phyloP scores from a whole-genome alignment of 1,139 yeast species.

The Geotrichum citri-aurantii region DNA sequence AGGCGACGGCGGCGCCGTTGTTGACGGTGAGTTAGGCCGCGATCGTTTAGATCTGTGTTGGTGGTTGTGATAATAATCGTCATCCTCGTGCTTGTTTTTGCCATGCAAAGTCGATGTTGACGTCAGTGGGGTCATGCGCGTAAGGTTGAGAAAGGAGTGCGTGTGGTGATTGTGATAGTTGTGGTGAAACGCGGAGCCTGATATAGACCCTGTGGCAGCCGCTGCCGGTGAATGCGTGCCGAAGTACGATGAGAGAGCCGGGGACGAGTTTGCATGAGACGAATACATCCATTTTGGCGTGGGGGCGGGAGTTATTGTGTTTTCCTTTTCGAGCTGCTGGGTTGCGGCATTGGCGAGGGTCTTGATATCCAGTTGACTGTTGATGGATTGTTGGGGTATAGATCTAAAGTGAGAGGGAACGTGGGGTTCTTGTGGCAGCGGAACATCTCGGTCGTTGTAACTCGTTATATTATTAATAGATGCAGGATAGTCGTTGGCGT shows the following conservation, averaged over 20 bases:
- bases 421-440: conserved; percentile 13
- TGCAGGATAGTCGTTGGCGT: conserved; percentile 20
- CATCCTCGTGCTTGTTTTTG: conserved; percentile 31
- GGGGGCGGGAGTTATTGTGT: conserved; percentile 5
- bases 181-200: conserved; percentile 23
- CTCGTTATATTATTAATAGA: conserved; percentile 9
- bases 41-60: conserved; percentile 55
- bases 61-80: conserved; percentile 42
- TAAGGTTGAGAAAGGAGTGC: conserved; percentile 44
- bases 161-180: conserved; percentile 32
- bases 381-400: conserved; percentile 17
- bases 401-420: conserved; percentile 7
- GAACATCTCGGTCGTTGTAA: conserved; percentile 2
- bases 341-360: conserved; percentile 77
- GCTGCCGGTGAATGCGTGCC: conserved; percentile 24
- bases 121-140: conserved; percentile 52
- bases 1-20: conserved; percentile 56
- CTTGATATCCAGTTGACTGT: conserved; percentile 55
- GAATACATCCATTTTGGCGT: conserved; percentile 28
- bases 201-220: neutral
- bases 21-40: conserved; percentile 73
- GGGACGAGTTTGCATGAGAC: conserved; percentile 48
- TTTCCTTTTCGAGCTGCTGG: conserved; percentile 58
- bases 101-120: conserved; percentile 23
- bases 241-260: conserved; percentile 59